Base-by-base conservation (phyloP, 805 yeast species). In the Starmera caribaea region DNA sequence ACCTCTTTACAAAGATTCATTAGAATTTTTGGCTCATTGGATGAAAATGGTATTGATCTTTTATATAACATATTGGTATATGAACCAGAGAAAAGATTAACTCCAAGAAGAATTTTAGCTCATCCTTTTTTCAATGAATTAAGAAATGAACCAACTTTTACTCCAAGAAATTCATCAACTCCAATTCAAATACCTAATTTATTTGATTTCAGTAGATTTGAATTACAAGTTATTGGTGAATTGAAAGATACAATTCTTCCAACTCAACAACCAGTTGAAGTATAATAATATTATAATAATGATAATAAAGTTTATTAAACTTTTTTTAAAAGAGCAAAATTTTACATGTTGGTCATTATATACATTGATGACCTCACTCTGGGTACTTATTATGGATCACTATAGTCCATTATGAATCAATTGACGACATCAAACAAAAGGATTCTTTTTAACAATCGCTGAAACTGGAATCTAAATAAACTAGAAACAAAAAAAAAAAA, bases 91-190 rank as follows among this genome's bases (percentile, higher is more conserved):
- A 64, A 68, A 41, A 77, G 99, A 59, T 73, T 86, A 43, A 71
- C 82, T 35, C 90, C 97, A 38, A 74, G 81, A 55, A 73, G 81
- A 50, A 87, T 90, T 8, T 65, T 92, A 70, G 77, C 89, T 8
- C 96, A 90, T 65, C 81, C 82, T 21, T 92, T 87, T 60, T 90
- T 90, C 58, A 82, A 86, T 58, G 95, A 89, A 55, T 70, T 90
- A 49, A 81, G 90, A 58, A 71, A 69, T 21, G 69, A 66, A 42
- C 57, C 59, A 38, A 63, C 63, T 39, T 66, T 66, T 49, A 77
- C 75, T 40, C 83, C 85, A 29, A 64, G 83, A 54, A 76, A 80
- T 24, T 54, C 65, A 48, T 43, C 63, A n/a, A 54, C 56, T 38
- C 65, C 69, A 26, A 50, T 71, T 50, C 53, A 56, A 51, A 45